These are phyloP conservation scores for Nicotiana tomentosiformis DNA, from an alignment of 257 asterid genomes.

Conservation along the genomic window DNA sequence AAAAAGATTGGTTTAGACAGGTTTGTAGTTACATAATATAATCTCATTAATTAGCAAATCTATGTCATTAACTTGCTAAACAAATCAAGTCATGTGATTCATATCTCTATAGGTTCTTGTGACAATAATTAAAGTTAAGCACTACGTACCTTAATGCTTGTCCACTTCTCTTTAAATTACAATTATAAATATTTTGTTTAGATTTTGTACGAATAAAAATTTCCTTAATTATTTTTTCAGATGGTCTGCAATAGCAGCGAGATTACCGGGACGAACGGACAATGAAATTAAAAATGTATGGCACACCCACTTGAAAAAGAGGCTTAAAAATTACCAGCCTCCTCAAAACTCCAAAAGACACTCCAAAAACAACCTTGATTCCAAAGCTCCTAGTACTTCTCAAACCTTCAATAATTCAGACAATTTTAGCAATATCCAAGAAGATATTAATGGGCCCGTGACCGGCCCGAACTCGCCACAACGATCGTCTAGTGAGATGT, in stretches of 20 bases:
- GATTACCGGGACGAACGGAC: constrained; percentile 82
- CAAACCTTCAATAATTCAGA: not conserved
- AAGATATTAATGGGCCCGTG: not conserved
- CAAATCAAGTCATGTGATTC: constrained; percentile 4
- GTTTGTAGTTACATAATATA: not conserved
- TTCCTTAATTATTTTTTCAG: constrained; percentile 23
- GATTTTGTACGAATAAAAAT: not conserved
- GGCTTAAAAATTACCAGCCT: constrained; percentile 26
- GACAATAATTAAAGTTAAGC: constrained; percentile 12
- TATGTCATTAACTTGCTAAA: not conserved
- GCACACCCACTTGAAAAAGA: constrained; percentile 86
- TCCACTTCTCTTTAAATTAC: constrained; percentile 2
- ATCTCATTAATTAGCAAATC: not conserved
- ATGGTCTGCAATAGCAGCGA: constrained; percentile 90
- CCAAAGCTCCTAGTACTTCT: constrained; percentile 14
- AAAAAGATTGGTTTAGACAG: constrained; percentile 15
- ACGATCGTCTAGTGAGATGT: constrained; percentile 48
- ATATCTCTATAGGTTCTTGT: constrained; percentile 26
- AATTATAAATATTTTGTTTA: not conserved
- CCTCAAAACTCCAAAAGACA: constrained; percentile 36
- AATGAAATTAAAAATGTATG: constrained; percentile 87
- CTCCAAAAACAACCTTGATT: constrained; percentile 14
- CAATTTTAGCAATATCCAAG: not conserved
- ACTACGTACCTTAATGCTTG: constrained; percentile 8
- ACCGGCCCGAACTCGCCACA: constrained; percentile 30